Evolutionary conservation across 23 red algal species (phyloP).

Genomic region (Pyropia yezoensis): DNA sequence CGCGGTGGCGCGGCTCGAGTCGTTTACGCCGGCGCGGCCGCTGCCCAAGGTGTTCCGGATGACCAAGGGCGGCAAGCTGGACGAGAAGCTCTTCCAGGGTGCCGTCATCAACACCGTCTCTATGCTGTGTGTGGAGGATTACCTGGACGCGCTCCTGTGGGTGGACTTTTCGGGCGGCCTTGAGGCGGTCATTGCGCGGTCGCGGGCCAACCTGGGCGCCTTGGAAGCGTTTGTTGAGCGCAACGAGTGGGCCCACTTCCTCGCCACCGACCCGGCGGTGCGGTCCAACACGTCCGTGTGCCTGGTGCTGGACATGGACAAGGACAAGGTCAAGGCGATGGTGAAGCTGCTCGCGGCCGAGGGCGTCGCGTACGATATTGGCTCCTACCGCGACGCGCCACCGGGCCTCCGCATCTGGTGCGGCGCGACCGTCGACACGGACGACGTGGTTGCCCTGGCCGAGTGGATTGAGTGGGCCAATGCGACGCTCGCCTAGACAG

Average conservation of each 20-base stretch:
- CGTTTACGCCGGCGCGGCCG: slow-evolving; percentile 65
- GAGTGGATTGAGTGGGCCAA: slow-evolving; percentile 93
- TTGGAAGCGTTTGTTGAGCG: slow-evolving; percentile 66
- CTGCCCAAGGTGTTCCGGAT: slow-evolving; percentile 94
- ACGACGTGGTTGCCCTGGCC: slow-evolving; percentile 53
- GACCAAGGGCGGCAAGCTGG: slow-evolving; percentile 89
- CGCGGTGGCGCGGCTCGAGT: slow-evolving; percentile 77
- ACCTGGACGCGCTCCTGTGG: slow-evolving; percentile 92
- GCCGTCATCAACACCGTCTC: slow-evolving; percentile 98
- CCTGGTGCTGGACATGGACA: slow-evolving; percentile 53
- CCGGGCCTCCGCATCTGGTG: slow-evolving; percentile 94
- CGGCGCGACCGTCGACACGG: slow-evolving; percentile 88
- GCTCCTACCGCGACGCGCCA: slow-evolving; percentile 90
- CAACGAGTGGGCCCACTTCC: slow-evolving; percentile 78
- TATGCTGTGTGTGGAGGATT: slow-evolving; percentile 98
- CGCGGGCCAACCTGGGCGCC: slow-evolving; percentile 50
- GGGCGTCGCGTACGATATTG: slow-evolving; percentile 84
- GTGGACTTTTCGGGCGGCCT: slow-evolving; percentile 67
- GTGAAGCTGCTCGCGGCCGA: slow-evolving; percentile 66
- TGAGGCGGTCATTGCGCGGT: slow-evolving; percentile 49
- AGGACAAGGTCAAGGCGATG: slow-evolving; percentile 82
- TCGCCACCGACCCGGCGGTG: slow-evolving; percentile 44
- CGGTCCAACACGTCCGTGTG: slow-evolving; percentile 93
- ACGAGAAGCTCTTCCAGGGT: slow-evolving; percentile 79
- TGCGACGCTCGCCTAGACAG: slow-evolving; percentile 2